Evolutionary conservation across 1,284 basidiomycete genomes (phyloP), one percentile per base, ranked within the genome.

Genomic region (Trichosporon faecale): DNA sequence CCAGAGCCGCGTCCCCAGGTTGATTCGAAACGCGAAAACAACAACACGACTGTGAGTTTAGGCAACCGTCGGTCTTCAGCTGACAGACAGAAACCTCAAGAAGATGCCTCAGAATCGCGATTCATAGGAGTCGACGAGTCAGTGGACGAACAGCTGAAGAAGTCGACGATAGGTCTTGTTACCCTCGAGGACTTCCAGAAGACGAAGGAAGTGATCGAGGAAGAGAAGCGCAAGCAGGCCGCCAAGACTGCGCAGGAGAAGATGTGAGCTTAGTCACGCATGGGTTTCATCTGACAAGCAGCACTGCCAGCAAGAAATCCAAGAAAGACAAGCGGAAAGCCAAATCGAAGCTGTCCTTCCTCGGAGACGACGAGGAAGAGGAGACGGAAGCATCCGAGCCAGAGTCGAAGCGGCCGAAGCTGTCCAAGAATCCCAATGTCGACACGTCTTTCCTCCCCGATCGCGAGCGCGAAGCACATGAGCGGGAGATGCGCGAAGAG

Each of bases 401-500:
- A 4, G 57, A n/a, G 57, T 61, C 57, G 16, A 61, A 61, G 16
- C 57, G 57, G 69, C 65, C 52, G 72, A 94, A 92, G 81, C 88
- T 94, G 61, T 89, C 91, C 78, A 99, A 99, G 86, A 98, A 99
- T 77, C 97, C 97, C 0, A 87, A 90, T 66, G 96, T 98, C 44
- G 97, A 99, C 80, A 99, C 97, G 0, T 98, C 95, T 1, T 99
- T 99, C 85, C 87, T 99, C 8, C 97, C 97, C 0, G 97, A 99
- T 82, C 89, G 97, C 31, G 94, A 96, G 35, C 90, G 97, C 8
- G 97, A 99, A 79, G 94, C 96, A 77, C 88, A 88, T 3, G 96
- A 99, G 80, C 88, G 94, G 7, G 87, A 88, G 64, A 90, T 95
- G 80, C 87, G 97, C 35, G 96, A 99, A 81, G 88, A 91, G 68